Base-by-base conservation (phyloP, 2,329 filamentous ascomycete species). In the Bipolaris oryzae region DNA sequence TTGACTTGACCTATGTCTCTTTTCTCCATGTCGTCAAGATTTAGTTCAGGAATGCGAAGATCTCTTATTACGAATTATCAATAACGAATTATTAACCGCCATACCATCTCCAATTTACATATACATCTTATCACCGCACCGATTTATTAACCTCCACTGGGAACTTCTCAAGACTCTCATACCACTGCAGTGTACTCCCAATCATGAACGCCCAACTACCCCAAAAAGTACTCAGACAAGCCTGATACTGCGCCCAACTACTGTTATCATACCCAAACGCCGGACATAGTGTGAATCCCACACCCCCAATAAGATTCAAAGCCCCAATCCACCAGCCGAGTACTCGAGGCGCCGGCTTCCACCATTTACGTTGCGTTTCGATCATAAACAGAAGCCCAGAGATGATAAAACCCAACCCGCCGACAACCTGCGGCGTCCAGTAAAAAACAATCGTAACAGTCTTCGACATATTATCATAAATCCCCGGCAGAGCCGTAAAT, bases 241-340 rank as follows among this genome's bases (percentile, higher is more conserved):
- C 63, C 49, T 76, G 72, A 47, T 74, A 76, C 49, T 74, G 69
- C 15, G 67, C 66, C 73, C 73, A 74, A 37, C 63, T 70, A 5
- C 41, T 54, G 5, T 49, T 49, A 48, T 74, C 66, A 20, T 72
- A 74, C 21, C 74, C 74, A 58, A 76, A 75, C 1, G 66, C 68
- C 5, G 74, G 70, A 62, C 70, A 70, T 28, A 79, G 55, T 5
- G 84, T 88, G 67, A 89, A 89, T 0, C 87, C 87, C 21, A 89
- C 65, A 1, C 83, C 82, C 1, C 87, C 87, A 18, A 89, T 76
- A 2, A 88, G 71, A 63, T 89, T 89, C 85, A 86, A 89, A 7
- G 83, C 72, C 0, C 85, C 87, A 62, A 90, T 83, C 70, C 89
- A 85, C 87, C 87, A 89, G 3, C 87, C 87, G 1, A 90, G 77